Conservation (phyloP, 164 flowering plant genomes). For the Dillenia suffruticosa region DNA sequence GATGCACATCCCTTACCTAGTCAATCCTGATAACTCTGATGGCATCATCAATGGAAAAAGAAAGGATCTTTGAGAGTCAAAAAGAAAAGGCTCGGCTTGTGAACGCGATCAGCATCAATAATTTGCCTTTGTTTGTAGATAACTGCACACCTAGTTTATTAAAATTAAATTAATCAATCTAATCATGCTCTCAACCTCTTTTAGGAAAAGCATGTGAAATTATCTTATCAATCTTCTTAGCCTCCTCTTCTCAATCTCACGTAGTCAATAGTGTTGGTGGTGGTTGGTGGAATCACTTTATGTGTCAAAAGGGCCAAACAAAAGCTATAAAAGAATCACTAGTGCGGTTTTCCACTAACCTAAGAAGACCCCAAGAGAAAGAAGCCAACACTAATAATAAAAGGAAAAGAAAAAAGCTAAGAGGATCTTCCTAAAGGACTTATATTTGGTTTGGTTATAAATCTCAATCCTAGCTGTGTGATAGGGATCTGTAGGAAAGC, state of each 20-base stretch:
- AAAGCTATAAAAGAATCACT: slow-evolving; percentile 24
- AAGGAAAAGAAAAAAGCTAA: slow-evolving; percentile 16
- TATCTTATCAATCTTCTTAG: not conserved
- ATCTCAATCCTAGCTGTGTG: not conserved
- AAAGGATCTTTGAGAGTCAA: not conserved
- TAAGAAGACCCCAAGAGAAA: slow-evolving; percentile 10
- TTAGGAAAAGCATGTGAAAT: slow-evolving; percentile 6
- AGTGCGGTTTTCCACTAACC: slow-evolving; percentile 18
- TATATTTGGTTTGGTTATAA: not conserved
- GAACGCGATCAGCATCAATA: not conserved
- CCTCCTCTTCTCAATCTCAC: slow-evolving; percentile 3
- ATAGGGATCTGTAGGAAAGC: not conserved
- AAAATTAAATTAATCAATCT: slow-evolving; percentile 10
- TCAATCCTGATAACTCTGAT: too few species aligned
- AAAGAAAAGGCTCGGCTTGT: not conserved
- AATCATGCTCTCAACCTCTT: slow-evolving; percentile 6
- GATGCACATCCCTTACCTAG: too few species aligned
- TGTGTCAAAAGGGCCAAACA: slow-evolving; percentile 32
- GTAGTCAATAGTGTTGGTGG: not conserved
- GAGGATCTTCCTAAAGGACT: slow-evolving; percentile 25
- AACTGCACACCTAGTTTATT: slow-evolving; percentile 7
- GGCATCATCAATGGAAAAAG: too few species aligned
- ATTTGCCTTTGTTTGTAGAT: not conserved
- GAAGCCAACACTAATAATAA: slow-evolving; percentile 16
- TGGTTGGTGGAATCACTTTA: slow-evolving; percentile 39